A percentile compares a stretch with the other conserved stretches of the same genome.
Evolutionary conservation across 164 flowering plant genomes (phyloP).

Genomic region (Houttuynia cordata): DNA sequence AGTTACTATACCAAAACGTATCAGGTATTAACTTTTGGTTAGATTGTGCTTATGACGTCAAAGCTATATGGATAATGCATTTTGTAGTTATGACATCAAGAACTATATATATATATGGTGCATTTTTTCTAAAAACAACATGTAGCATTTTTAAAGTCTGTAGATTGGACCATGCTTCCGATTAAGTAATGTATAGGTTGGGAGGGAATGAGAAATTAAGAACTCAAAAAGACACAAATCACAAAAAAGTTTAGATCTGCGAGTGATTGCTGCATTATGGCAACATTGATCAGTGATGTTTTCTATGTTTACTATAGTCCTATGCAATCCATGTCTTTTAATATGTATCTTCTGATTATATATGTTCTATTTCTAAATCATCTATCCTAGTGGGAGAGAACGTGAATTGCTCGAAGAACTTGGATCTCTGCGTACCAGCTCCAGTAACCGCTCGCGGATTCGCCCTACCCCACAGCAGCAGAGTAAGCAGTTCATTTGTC

Average conservation of each 20-base stretch:
- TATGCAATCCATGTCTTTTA: not conserved
- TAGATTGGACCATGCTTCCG: not conserved
- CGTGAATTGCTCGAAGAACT: constrained; percentile 91
- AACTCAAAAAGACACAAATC: too few species aligned
- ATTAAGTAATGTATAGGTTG: not conserved
- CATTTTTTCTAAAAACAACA: not conserved
- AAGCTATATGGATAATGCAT: too few species aligned
- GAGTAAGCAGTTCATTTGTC: constrained; percentile 21
- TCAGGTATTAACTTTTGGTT: constrained; percentile 34
- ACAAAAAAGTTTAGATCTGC: not conserved
- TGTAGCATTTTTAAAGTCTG: not conserved
- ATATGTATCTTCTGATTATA: not conserved
- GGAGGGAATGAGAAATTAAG: not conserved
- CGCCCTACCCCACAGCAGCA: constrained; percentile 43
- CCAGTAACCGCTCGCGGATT: constrained; percentile 33
- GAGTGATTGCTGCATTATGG: not conserved
- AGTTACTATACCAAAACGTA: constrained; percentile 74
- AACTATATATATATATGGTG: too few species aligned
- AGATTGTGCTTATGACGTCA: not conserved
- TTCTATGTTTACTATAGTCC: not conserved
- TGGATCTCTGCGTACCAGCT: constrained; percentile 29
- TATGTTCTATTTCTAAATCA: not conserved
- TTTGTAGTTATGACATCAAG: too few species aligned
- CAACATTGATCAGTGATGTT: too few species aligned
- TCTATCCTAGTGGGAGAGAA: constrained; percentile 47